Evolutionary conservation across 768 basidiomycete genomes (phyloP).

Genomic region (Leccinum longicurvipes): DNA sequence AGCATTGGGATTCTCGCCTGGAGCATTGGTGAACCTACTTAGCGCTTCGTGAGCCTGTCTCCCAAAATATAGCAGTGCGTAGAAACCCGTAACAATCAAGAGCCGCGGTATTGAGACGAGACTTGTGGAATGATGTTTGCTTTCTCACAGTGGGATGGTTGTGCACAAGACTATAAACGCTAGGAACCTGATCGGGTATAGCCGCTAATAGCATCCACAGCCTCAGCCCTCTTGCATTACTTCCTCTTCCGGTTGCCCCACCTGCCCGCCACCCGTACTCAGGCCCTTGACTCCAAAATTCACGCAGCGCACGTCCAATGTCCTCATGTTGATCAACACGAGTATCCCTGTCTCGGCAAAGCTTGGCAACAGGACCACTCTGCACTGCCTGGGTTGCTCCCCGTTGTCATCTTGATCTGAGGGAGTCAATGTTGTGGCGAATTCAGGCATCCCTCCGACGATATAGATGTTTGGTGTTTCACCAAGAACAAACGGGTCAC

Average conservation of each 20-base stretch:
- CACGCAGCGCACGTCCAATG: slow-evolving; percentile 65
- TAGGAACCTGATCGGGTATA: background rate
- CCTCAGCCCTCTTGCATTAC: slow-evolving; percentile 28
- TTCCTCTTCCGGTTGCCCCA: slow-evolving; percentile 4
- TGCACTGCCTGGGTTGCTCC: slow-evolving; percentile 42
- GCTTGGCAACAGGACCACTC: slow-evolving; percentile 77
- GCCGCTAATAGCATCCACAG: background rate
- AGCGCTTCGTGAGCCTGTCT: background rate
- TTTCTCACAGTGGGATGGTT: background rate
- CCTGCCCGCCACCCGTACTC: slow-evolving; percentile 19
- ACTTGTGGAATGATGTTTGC: background rate
- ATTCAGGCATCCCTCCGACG: slow-evolving; percentile 86
- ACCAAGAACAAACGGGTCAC: slow-evolving; percentile 87
- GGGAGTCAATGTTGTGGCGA: slow-evolving; percentile 68
- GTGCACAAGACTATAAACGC: background rate
- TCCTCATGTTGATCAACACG: slow-evolving; percentile 76
- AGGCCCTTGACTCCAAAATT: slow-evolving; percentile 48
- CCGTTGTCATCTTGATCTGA: slow-evolving; percentile 29
- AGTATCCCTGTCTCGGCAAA: slow-evolving; percentile 78
- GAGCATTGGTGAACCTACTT: background rate
- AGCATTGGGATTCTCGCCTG: background rate
- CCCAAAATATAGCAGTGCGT: background rate
- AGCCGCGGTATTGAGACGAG: background rate
- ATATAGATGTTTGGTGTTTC: slow-evolving; percentile 88
- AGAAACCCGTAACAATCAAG: background rate